Evolutionary conservation across 2,329 filamentous ascomycete species (phyloP).

Genomic region (Sporothrix phasma): DNA sequence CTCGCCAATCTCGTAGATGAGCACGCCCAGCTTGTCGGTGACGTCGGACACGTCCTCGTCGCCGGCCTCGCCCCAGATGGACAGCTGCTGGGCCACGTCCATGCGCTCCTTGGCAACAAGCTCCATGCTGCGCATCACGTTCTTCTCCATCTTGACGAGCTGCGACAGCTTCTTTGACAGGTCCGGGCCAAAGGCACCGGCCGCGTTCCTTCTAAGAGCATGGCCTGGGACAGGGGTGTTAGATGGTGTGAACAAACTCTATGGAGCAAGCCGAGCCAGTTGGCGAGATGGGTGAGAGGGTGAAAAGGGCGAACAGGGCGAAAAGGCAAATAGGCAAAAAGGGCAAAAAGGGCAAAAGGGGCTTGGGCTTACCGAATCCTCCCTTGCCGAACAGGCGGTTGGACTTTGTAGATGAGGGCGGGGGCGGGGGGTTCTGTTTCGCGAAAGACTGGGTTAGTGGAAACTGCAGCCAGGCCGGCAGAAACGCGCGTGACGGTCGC

Average conservation of each 20-base stretch:
- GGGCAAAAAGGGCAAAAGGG: too few species aligned
- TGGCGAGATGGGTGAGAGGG: not conserved
- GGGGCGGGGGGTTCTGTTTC: slow-evolving; percentile 78
- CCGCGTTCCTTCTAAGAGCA: slow-evolving; percentile 62
- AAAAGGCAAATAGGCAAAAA: too few species aligned
- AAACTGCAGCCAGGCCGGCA: not conserved
- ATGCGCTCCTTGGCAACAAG: slow-evolving; percentile 90
- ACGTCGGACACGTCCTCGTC: slow-evolving; percentile 98
- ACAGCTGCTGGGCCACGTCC: slow-evolving; percentile 99
- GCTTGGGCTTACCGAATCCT: slow-evolving; percentile 78
- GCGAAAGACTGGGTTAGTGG: not conserved
- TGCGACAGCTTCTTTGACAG: slow-evolving; percentile 95
- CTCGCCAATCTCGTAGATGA: slow-evolving; percentile 97
- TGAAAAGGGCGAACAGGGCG: too few species aligned
- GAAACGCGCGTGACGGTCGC: too few species aligned
- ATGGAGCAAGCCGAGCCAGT: slow-evolving; percentile 10
- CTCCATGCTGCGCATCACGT: slow-evolving; percentile 98
- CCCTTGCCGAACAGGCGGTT: slow-evolving; percentile 79
- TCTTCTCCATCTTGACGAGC: slow-evolving; percentile 99
- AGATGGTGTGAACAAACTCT: not conserved
- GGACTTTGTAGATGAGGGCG: slow-evolving; percentile 81
- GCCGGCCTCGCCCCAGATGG: slow-evolving; percentile 89
- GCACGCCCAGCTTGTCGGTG: slow-evolving; percentile 94
- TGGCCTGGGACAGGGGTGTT: slow-evolving; percentile 36
- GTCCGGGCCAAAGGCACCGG: slow-evolving; percentile 71